Evolutionary conservation across 192 early-diverging fungal genomes (phyloP).

Genomic region (Gamsiella multidivaricata): DNA sequence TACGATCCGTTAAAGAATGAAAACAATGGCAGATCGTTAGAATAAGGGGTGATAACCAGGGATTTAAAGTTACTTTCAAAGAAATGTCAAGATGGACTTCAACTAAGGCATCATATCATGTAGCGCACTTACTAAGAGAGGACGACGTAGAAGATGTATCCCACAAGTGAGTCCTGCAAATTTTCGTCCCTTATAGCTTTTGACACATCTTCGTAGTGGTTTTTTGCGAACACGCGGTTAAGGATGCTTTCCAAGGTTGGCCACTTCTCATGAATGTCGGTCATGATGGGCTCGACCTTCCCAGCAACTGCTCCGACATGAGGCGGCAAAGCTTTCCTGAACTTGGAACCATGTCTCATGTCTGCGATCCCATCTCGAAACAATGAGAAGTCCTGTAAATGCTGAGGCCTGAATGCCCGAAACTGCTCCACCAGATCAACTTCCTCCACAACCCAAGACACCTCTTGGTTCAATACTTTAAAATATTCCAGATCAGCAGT

Average conservation of each 20-base stretch:
- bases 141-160: conserved; percentile 1
- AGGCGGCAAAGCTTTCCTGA: conserved; percentile 2
- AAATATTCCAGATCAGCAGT: background rate
- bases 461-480: conserved; percentile 1
- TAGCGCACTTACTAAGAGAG: conserved; percentile 12
- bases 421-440: conserved; percentile 13
- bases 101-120: conserved; percentile 6
- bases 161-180: conserved; percentile 10
- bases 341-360: conserved; percentile 10
- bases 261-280: conserved; percentile 10
- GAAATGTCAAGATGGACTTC: conserved; percentile 1
- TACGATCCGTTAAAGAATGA: no score
- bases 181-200: conserved; percentile 12
- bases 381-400: conserved; percentile 3
- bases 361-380: conserved; percentile 19
- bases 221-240: conserved; percentile 12
- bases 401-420: conserved; percentile 2
- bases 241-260: conserved; percentile 21
- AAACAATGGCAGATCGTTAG: background rate
- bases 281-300: conserved; percentile 9
- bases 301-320: conserved; percentile 5
- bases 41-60: background rate
- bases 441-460: conserved; percentile 3
- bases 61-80: background rate
- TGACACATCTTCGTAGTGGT: conserved; percentile 17